A percentile compares a stretch with the other conserved stretches of the same genome.
These are phyloP conservation scores for Hymenochaete sp. DNA, from an alignment of 1,284 basidiomycete species.

Conservation along the genomic window DNA sequence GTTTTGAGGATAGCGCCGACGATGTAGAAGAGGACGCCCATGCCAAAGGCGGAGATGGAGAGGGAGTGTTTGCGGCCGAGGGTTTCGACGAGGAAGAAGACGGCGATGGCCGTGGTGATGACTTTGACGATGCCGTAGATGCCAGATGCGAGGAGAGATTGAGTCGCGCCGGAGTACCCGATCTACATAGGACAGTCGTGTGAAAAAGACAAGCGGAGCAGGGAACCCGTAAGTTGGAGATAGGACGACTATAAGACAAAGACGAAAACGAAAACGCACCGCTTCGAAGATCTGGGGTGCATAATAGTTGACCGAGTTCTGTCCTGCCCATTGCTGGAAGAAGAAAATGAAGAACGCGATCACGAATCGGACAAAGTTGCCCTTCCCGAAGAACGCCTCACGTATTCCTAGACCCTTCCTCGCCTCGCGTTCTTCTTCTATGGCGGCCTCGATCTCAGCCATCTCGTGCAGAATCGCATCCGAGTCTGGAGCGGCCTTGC, in stretches of 20 bases:
- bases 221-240: not conserved
- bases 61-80: slow-evolving; percentile 49
- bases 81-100: slow-evolving; percentile 47
- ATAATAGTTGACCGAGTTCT: slow-evolving; percentile 55
- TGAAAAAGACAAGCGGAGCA: too few relatives aligned
- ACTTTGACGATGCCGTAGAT: slow-evolving; percentile 77
- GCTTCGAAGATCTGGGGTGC: slow-evolving; percentile 66
- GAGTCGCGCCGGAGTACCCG: slow-evolving; percentile 51
- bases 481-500: slow-evolving; percentile 40
- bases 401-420: slow-evolving; percentile 46
- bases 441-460: slow-evolving; percentile 56
- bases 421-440: slow-evolving; percentile 53
- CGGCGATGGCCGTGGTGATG: slow-evolving; percentile 58
- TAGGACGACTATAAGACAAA: slow-evolving; percentile 22
- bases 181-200: slow-evolving; percentile 37
- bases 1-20: slow-evolving; percentile 72
- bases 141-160: slow-evolving; percentile 69
- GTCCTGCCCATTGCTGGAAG: slow-evolving; percentile 60
- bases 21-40: slow-evolving; percentile 54
- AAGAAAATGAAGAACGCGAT: slow-evolving; percentile 55
- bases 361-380: slow-evolving; percentile 62
- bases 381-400: slow-evolving; percentile 67
- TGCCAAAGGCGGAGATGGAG: slow-evolving; percentile 54
- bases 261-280: slow-evolving; percentile 37
- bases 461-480: slow-evolving; percentile 45